phyloP scores from a whole-genome alignment of 495 filamentous ascomycete genomes.

The Lepidopterella palustris region DNA sequence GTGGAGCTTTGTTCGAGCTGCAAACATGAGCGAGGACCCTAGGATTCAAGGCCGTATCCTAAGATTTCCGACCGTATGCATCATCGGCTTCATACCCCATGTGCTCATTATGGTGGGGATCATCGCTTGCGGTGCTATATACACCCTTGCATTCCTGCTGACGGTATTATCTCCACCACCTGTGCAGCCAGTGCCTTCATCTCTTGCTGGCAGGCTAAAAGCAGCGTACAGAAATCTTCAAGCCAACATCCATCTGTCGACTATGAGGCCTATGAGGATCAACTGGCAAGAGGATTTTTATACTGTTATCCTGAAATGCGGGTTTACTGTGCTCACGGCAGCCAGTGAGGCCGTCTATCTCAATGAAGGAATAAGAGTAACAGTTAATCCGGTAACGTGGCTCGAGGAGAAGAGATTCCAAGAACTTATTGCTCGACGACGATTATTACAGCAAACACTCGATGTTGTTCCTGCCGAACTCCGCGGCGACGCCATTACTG shows the following conservation, averaged over 20 bases:
- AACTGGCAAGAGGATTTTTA: constrained; percentile 91
- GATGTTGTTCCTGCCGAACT: constrained; percentile 27
- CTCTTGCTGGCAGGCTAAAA: constrained; percentile 50
- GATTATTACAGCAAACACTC: constrained; percentile 19
- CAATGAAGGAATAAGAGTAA: constrained; percentile 76
- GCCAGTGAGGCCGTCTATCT: constrained; percentile 94
- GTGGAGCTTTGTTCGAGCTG: constrained; percentile 50
- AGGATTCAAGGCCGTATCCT: constrained; percentile 45
- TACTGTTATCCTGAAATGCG: constrained; percentile 74
- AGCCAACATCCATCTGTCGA: constrained; percentile 75
- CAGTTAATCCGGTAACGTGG: constrained; percentile 78
- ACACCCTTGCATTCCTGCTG: constrained; percentile 64
- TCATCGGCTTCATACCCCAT: constrained; percentile 92
- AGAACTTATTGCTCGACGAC: constrained; percentile 42
- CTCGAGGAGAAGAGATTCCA: constrained; percentile 72
- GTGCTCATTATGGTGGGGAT: constrained; percentile 77
- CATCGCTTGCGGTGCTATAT: constrained; percentile 63
- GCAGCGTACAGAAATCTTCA: constrained; percentile 83
- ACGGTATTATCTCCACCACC: constrained; percentile 63
- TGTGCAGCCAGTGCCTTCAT: constrained; percentile 32
- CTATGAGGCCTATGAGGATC: constrained; percentile 53
- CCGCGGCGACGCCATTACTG: constrained; percentile 39
- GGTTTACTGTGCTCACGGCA: constrained; percentile 80
- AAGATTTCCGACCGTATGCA: constrained; percentile 86
- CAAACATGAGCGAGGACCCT: constrained; percentile 19